phyloP scores from a whole-genome alignment of 139 green algal genomes.

The Yamagishiella unicocca region DNA sequence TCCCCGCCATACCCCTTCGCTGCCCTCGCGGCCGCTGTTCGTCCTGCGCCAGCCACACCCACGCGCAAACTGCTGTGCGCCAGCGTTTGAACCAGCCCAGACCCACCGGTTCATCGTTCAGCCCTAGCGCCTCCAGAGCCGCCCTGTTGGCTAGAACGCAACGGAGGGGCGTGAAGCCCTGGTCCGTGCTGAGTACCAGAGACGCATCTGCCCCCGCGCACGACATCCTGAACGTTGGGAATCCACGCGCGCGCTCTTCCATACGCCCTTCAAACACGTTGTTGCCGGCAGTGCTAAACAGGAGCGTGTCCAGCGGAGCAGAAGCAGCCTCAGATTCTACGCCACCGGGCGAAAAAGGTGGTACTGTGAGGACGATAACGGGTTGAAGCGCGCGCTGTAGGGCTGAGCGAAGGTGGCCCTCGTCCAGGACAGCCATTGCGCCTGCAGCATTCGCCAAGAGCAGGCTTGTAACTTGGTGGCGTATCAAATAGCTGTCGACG shows the following conservation, averaged over 20 bases:
- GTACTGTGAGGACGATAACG: conserved; percentile 1
- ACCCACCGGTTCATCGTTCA: conserved; percentile 25
- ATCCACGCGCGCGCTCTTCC: not conserved
- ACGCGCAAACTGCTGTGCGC: no score
- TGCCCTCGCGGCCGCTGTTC: no score
- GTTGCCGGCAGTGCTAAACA: not conserved
- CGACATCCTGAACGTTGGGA: not conserved
- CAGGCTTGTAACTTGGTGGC: no score
- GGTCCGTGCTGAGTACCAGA: conserved; percentile 19
- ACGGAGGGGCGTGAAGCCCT: not conserved
- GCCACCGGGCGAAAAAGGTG: not conserved
- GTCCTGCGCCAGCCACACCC: no score
- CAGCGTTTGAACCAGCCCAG: no score
- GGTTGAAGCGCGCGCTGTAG: not conserved
- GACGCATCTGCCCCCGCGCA: not conserved
- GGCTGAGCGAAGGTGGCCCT: not conserved
- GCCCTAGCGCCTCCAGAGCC: conserved; percentile 4
- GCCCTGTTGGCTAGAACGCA: conserved; percentile 34
- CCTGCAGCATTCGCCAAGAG: no score
- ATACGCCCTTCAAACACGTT: not conserved
- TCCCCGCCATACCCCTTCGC: no score
- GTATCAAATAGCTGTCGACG: no score
- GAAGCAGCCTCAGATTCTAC: not conserved
- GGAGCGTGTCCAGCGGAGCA: not conserved
- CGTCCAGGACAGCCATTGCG: conserved; percentile 1